Percentiles rank a stretch among this genome's conserved stretches.
These are phyloP conservation scores for Malus hybrid DNA, from an alignment of 331 rosid species.

Conservation along the genomic window DNA sequence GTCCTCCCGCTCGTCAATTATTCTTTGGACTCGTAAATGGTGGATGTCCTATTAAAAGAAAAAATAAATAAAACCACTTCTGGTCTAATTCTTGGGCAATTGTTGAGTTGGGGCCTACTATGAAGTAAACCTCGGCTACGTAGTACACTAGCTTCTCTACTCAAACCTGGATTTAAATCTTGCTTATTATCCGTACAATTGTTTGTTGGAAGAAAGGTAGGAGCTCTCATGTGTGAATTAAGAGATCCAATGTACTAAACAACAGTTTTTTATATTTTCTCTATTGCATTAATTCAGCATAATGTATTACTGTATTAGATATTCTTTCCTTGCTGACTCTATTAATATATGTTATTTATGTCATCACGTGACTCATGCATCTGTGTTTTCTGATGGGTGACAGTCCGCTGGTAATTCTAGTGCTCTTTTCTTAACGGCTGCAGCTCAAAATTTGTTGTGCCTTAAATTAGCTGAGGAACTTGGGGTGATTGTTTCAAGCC, in stretches of 20 bases:
- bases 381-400: slow-evolving; percentile 34
- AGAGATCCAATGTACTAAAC: background rate
- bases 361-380: slow-evolving; percentile 29
- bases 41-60: too few relatives aligned
- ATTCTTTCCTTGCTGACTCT: background rate
- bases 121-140: too few relatives aligned
- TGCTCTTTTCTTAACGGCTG: slow-evolving; percentile 98
- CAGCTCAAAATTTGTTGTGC: slow-evolving; percentile 92
- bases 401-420: slow-evolving; percentile 93
- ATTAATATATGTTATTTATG: background rate
- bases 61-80: too few relatives aligned
- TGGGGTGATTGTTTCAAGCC: slow-evolving; percentile 64
- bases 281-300: background rate
- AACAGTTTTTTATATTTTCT: too few relatives aligned
- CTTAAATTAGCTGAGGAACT: slow-evolving; percentile 81
- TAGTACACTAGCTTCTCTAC: too few relatives aligned
- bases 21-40: too few relatives aligned
- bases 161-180: background rate
- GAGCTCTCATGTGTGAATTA: background rate
- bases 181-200: too few relatives aligned
- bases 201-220: background rate
- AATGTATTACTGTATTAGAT: background rate
- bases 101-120: too few relatives aligned
- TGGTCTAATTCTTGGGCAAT: too few relatives aligned
- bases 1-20: too few relatives aligned